Conservation (phyloP, 805 yeast species). For the Torulaspora franciscae region DNA sequence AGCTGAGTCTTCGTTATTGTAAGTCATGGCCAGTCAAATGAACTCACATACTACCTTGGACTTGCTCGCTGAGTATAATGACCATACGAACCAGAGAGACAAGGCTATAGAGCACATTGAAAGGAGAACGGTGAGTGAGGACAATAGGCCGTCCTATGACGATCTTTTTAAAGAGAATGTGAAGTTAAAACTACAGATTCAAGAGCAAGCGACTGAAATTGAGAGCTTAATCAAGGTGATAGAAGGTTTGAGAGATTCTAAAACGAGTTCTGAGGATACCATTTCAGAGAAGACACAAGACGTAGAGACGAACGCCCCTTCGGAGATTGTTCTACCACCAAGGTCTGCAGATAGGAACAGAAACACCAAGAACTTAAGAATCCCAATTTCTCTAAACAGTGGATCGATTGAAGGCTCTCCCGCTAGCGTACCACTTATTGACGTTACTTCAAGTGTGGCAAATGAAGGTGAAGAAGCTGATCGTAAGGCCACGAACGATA, state of each 20-base stretch:
- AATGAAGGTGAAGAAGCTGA: constrained; percentile 1
- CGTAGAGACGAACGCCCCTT: background rate
- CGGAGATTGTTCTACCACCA: constrained; percentile 32
- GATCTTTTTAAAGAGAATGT: constrained; percentile 32
- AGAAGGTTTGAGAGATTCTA: constrained; percentile 15
- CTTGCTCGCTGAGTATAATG: constrained; percentile 30
- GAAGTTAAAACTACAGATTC: constrained; percentile 24
- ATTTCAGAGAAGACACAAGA: background rate
- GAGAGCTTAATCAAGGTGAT: constrained; percentile 17
- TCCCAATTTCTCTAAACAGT: constrained; percentile 9
- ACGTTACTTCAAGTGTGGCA: constrained; percentile 7
- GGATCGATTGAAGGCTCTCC: background rate
- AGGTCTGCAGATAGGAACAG: constrained; percentile 38
- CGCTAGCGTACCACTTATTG: constrained; percentile 8
- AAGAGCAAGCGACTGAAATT: constrained; percentile 28
- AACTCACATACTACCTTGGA: constrained; percentile 22
- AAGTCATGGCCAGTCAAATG: constrained; percentile 1
- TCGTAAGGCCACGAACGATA: background rate
- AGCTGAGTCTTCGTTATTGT: background rate
- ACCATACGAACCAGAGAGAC: constrained; percentile 29
- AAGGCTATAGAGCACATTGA: constrained; percentile 29
- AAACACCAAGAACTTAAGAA: constrained; percentile 19
- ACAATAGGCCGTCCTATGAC: constrained; percentile 26
- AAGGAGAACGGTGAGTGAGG: constrained; percentile 14
- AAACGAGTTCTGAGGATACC: constrained; percentile 8